Evolutionary conservation across 2,329 filamentous ascomycete genomes (phyloP).

Genomic region (Aspergillus aculeatus): DNA sequence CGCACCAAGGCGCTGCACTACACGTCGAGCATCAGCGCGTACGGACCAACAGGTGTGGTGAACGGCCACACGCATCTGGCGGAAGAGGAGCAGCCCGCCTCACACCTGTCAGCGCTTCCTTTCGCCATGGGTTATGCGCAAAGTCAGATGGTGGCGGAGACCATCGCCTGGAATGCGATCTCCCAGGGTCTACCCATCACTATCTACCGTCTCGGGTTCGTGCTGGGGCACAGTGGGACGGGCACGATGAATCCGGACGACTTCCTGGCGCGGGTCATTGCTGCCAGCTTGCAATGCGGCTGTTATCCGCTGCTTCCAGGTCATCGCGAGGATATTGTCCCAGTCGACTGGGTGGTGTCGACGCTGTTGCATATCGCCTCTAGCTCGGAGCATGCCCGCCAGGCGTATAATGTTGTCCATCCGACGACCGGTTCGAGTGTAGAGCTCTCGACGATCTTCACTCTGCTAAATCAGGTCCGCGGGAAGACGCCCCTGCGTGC

Average conservation of each 20-base stretch:
- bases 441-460: constrained; percentile 9
- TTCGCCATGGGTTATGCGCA: constrained; percentile 3
- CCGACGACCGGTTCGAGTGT: constrained; percentile 18
- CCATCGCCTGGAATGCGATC: constrained; percentile 6
- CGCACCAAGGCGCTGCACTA: constrained; percentile 26
- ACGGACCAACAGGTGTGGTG: constrained; percentile 25
- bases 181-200: background rate
- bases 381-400: constrained; percentile 9
- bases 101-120: background rate
- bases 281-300: constrained; percentile 74
- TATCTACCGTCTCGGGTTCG: constrained; percentile 1
- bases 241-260: constrained; percentile 66
- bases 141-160: constrained; percentile 5
- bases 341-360: constrained; percentile 26
- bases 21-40: constrained; percentile 25
- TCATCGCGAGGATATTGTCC: constrained; percentile 29
- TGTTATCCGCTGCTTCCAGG: constrained; percentile 24
- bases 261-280: constrained; percentile 76
- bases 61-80: constrained; percentile 15
- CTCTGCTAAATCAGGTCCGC: background rate
- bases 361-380: constrained; percentile 24
- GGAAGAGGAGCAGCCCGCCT: constrained; percentile 20
- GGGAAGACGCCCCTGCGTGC: background rate
- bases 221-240: background rate
- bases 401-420: constrained; percentile 23